phyloP scores from a whole-genome alignment of 768 basidiomycete genomes.

The Phaeotremella fagi region DNA sequence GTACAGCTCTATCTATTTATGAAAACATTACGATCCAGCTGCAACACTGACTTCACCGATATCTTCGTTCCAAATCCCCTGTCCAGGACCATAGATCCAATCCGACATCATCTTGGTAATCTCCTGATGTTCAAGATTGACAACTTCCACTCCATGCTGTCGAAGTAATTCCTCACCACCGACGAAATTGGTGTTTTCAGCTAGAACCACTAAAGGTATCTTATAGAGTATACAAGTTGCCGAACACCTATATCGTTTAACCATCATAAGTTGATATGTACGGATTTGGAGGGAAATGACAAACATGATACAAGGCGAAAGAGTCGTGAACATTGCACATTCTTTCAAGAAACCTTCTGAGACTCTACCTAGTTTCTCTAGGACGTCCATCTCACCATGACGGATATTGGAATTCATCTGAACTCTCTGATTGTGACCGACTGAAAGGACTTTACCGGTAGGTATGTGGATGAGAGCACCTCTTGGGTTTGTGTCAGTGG shows the following conservation, averaged over 20 bases:
- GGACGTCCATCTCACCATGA: constrained; percentile 20
- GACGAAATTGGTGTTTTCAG: constrained; percentile 17
- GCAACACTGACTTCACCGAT: constrained; percentile 12
- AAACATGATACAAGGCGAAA: constrained; percentile 21
- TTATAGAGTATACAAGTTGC: constrained; percentile 18
- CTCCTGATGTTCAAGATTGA: constrained; percentile 14
- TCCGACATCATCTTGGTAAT: constrained; percentile 19
- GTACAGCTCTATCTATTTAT: background rate
- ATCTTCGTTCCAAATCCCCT: constrained; percentile 16
- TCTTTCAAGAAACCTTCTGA: constrained; percentile 8
- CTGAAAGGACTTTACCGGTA: constrained; percentile 8
- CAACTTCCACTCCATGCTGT: constrained; percentile 9
- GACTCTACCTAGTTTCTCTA: constrained; percentile 18
- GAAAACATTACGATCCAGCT: background rate
- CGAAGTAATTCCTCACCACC: constrained; percentile 16
- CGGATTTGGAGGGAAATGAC: background rate
- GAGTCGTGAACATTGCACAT: constrained; percentile 22
- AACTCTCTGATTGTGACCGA: constrained; percentile 17
- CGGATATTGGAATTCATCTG: constrained; percentile 15
- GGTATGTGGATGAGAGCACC: constrained; percentile 15
- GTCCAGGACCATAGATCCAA: constrained; percentile 15
- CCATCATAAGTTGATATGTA: background rate
- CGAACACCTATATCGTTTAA: constrained; percentile 8
- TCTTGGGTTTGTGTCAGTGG: background rate
- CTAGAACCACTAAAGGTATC: constrained; percentile 15